Evolutionary conservation across 495 filamentous ascomycete genomes (phyloP).

Genomic region (Talaromyces trachyspermus): DNA sequence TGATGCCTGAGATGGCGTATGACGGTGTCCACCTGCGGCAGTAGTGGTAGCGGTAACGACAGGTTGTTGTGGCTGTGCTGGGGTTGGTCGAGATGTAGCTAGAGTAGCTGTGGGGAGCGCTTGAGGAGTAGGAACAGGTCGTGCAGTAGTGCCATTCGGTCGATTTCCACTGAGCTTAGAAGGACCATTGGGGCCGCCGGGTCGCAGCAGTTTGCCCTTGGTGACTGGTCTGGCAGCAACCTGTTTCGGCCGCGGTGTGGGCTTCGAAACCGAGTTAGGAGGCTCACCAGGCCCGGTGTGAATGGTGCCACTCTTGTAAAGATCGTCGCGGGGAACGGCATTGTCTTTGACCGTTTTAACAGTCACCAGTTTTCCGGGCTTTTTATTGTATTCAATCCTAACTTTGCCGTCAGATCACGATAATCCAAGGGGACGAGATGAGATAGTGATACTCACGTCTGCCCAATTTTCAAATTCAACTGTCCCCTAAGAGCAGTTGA

Average conservation of each 20-base stretch:
- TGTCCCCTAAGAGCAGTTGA: conserved; percentile 65
- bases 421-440: no score
- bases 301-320: conserved; percentile 89
- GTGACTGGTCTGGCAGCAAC: conserved; percentile 86
- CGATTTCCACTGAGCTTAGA: conserved; percentile 46
- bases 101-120: conserved; percentile 30
- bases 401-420: no score
- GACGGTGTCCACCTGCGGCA: conserved; percentile 39
- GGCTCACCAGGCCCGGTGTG: conserved; percentile 82
- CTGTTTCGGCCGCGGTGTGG: conserved; percentile 77
- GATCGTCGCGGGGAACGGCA: conserved; percentile 58
- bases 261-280: conserved; percentile 71
- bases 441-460: conserved; percentile 42
- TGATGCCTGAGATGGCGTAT: conserved; percentile 35
- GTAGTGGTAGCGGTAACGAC: conserved; percentile 41
- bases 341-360: conserved; percentile 90
- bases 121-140: conserved; percentile 32
- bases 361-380: conserved; percentile 81
- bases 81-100: conserved; percentile 36
- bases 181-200: conserved; percentile 78
- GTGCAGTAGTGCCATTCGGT: conserved; percentile 26
- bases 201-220: conserved; percentile 75
- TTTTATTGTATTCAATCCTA: conserved; percentile 93
- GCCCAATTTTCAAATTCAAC: conserved; percentile 72
- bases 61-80: conserved; percentile 38